These are phyloP conservation scores for Elongisporangium undulatum DNA, from an alignment of 352 stramenopile species.

Conservation along the genomic window DNA sequence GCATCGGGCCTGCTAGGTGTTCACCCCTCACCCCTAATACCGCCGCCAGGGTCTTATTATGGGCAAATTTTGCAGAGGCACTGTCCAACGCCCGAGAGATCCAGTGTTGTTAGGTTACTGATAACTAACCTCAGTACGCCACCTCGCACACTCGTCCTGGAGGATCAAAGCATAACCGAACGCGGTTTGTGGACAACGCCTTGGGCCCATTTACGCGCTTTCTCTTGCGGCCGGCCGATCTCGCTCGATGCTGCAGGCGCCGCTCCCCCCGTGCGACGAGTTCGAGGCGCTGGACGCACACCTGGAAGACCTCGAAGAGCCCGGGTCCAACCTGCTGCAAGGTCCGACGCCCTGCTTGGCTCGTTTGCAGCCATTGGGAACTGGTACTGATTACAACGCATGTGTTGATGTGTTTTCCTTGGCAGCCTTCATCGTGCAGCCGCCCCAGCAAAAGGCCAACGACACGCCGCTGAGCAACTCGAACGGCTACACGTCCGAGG, in stretches of 20 bases:
- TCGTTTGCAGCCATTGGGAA: too few relatives aligned
- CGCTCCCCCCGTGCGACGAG: constrained; percentile 50
- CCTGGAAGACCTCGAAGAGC: constrained; percentile 67
- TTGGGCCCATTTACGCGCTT: too few relatives aligned
- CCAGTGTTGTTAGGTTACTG: constrained; percentile 15
- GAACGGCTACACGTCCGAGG: constrained; percentile 82
- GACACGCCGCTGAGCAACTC: constrained; percentile 56
- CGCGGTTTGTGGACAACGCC: too few relatives aligned
- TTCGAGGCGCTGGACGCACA: constrained; percentile 69
- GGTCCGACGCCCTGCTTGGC: too few relatives aligned
- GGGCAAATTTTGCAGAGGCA: constrained; percentile 7
- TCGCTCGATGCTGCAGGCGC: constrained; percentile 44
- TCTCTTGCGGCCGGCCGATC: too few relatives aligned
- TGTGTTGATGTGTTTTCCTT: constrained; percentile 1
- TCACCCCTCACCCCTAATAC: too few relatives aligned
- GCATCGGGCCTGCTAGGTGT: too few relatives aligned
- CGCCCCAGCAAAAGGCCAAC: constrained; percentile 15
- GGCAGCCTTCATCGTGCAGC: constrained; percentile 40
- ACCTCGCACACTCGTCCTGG: neutral
- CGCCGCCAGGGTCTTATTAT: too few relatives aligned
- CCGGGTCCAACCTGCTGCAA: constrained; percentile 62
- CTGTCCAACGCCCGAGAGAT: constrained; percentile 16
- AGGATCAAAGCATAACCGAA: constrained; percentile 4
- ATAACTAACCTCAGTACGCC: constrained; percentile 5
- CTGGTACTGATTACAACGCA: too few relatives aligned